Conservation (phyloP, 306 rosid genomes). For the Lathyrus oleraceus region DNA sequence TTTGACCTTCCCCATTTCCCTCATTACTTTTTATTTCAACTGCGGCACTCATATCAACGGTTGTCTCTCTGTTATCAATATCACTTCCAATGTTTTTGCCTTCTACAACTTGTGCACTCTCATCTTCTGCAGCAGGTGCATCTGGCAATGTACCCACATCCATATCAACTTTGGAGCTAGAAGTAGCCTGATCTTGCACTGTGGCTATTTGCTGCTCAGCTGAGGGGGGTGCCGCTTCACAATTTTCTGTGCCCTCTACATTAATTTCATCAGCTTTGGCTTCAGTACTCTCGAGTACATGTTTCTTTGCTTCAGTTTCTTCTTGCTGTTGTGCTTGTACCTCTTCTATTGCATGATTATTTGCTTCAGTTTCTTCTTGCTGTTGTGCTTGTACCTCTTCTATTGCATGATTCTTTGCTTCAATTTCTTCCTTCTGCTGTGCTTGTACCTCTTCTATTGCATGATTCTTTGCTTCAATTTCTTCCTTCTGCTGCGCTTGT, state of each 20-base stretch:
- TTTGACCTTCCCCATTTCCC: conserved; percentile 30
- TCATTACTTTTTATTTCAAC: conserved; percentile 28
- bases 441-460: conserved; percentile 47
- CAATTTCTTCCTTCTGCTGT: conserved; percentile 20
- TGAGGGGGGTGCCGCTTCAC: conserved; percentile 26
- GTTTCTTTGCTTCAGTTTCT: conserved; percentile 51
- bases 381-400: conserved; percentile 41
- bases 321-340: conserved; percentile 48
- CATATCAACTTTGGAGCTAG: conserved; percentile 29
- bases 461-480: conserved; percentile 46
- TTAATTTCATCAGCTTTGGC: conserved; percentile 38
- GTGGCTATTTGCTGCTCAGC: conserved; percentile 40
- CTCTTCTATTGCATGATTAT: conserved; percentile 36
- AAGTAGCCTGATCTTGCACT: conserved; percentile 24
- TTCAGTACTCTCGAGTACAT: conserved; percentile 43
- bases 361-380: conserved; percentile 56
- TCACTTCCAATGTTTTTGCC: conserved; percentile 13
- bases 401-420: too few species aligned
- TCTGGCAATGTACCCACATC: conserved; percentile 44
- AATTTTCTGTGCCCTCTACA: conserved; percentile 36
- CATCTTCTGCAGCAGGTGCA: conserved; percentile 38
- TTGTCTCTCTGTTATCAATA: conserved; percentile 13
- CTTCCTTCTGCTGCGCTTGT: conserved; percentile 57
- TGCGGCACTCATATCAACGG: conserved; percentile 24
- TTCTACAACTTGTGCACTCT: conserved; percentile 5